Evolutionary conservation across 495 filamentous ascomycete genomes (phyloP), one percentile per base, ranked within the genome.

Genomic region (Neurospora sp.): DNA sequence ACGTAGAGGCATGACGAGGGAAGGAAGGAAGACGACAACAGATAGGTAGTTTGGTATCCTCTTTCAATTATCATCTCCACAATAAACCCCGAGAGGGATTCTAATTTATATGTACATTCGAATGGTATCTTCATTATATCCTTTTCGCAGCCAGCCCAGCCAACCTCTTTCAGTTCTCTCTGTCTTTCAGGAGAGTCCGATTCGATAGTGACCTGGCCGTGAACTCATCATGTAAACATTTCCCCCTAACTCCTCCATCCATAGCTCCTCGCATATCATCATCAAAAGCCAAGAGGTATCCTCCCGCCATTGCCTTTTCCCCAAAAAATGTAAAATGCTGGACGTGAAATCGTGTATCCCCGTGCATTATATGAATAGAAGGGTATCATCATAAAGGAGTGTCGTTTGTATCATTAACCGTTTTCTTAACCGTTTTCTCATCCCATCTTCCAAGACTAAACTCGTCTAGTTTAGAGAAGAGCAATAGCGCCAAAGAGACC

Each of bases 401-500:
- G 53, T 65, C 53, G 14, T 65, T 65, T 4, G 27, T 35, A 65
- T 35, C 53, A 35, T 65, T 8, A 65, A 65, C 53, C 27, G 48
- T 59, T 65, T 61, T 65, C 9, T 65, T 8, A 65, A 65, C 53
- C 27, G 48, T 59, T 65, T 61, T 65, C 9, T 6, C 35, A 37
- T 44, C 41, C 41, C 14, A 61, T 27, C 48, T 59, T 59, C 20
- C 6, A 2, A 61, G 53, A 35, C 27, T 37, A 69, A 74, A 72
- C 14, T 70, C 44, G 8, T 70, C 76, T 78, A 83, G 12, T 70
- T 76, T 78, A 84, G 48, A 84, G 74, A 45, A 85, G 69, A 31
- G 75, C 78, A 10, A 79, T 74, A 17, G 82, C 74, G n/a, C 80
- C 83, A 9, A 83, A 72, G 20, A 83, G 35, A 17, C 83, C 83